A percentile compares a stretch with the other conserved stretches of the same genome.
These are phyloP conservation scores for Tolypocladium paradoxum DNA, from an alignment of 2,329 filamentous ascomycete genomes.

Conservation along the genomic window DNA sequence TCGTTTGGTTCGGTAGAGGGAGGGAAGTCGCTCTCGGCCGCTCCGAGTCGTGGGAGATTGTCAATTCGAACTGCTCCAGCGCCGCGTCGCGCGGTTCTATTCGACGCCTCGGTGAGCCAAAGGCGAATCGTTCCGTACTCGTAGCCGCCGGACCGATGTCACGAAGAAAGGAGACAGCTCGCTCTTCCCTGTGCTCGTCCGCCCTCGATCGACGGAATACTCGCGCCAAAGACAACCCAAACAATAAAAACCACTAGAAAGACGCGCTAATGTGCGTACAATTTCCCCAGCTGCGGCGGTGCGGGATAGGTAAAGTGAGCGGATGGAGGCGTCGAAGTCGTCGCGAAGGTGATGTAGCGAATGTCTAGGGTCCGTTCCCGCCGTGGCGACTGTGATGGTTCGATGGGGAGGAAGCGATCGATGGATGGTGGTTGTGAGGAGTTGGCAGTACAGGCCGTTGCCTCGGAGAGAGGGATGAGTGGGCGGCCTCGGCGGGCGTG, in stretches of 20 bases:
- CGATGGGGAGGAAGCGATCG: background rate
- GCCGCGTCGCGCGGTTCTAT: background rate
- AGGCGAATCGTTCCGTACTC: background rate
- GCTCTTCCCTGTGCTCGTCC: background rate
- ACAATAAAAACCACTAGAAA: background rate
- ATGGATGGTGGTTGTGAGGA: background rate
- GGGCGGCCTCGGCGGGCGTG: background rate
- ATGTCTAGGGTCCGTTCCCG: background rate
- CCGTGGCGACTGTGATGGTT: background rate
- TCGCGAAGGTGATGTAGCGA: background rate
- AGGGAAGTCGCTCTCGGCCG: background rate
- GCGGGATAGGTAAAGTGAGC: background rate
- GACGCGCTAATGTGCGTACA: background rate
- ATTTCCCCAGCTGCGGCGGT: background rate
- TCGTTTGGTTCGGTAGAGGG: background rate
- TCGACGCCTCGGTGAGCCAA: background rate
- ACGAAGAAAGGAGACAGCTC: background rate
- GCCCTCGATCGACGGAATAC: background rate
- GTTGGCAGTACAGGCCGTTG: constrained; percentile 4
- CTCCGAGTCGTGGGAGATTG: background rate
- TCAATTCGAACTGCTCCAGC: background rate
- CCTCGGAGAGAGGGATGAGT: background rate
- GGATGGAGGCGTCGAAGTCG: background rate
- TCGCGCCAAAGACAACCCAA: background rate
- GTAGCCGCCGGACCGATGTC: background rate